Conservation (phyloP, 331 rosid genomes). For the Pyracantha coccinea region DNA sequence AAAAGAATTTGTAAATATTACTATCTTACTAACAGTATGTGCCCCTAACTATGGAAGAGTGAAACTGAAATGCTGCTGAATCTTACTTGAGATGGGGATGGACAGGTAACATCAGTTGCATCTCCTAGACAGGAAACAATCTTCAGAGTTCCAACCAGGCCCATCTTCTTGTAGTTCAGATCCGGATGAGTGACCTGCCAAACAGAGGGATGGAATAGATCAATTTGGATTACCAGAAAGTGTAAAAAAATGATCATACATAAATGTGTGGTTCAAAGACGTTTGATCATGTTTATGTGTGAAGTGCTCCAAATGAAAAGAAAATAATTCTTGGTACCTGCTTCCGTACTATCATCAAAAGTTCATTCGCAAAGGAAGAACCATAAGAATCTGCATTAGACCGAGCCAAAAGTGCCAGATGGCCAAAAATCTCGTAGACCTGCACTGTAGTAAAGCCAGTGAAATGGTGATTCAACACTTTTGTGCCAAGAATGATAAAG, state of each 20-base stretch:
- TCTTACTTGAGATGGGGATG: slow-evolving; percentile 21
- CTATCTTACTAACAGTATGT: neutral
- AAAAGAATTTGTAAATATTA: neutral
- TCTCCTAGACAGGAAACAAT: slow-evolving; percentile 31
- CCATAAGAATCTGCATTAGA: slow-evolving; percentile 18
- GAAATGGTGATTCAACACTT: slow-evolving; percentile 1
- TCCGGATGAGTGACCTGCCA: slow-evolving; percentile 29
- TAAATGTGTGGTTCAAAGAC: neutral
- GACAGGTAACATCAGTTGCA: slow-evolving; percentile 6
- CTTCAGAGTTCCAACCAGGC: slow-evolving; percentile 33
- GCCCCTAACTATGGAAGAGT: neutral
- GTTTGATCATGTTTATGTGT: neutral
- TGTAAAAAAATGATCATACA: neutral
- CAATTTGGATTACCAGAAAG: neutral
- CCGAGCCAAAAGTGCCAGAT: slow-evolving; percentile 24
- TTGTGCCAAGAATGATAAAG: neutral
- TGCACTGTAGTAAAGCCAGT: slow-evolving; percentile 8
- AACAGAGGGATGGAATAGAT: neutral
- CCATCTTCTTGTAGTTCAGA: slow-evolving; percentile 33
- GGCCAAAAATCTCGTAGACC: slow-evolving; percentile 41
- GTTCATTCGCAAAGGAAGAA: slow-evolving; percentile 31
- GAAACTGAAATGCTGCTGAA: neutral
- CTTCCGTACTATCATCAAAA: slow-evolving; percentile 32
- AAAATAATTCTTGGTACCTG: slow-evolving; percentile 17
- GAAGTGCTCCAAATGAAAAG: neutral